A percentile compares a stretch with the other conserved stretches of the same genome.
Conservation (phyloP, 768 basidiomycete species). For the Leucocoprinus birnbaumii region DNA sequence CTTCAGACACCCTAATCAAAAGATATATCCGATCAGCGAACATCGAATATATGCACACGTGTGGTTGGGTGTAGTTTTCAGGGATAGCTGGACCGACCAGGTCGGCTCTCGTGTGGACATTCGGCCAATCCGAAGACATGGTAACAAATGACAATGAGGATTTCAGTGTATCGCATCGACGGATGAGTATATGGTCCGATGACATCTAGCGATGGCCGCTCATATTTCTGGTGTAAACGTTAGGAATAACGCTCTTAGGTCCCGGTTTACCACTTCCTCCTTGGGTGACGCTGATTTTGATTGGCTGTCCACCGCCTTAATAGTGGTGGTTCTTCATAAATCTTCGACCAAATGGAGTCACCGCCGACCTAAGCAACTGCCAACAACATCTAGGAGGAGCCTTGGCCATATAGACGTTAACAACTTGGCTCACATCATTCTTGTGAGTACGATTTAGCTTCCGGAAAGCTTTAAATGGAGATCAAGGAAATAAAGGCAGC, state of each 20-base stretch:
- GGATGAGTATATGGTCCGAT: not conserved
- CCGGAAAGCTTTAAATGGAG: too few relatives aligned
- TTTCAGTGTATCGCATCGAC: slow-evolving; percentile 9
- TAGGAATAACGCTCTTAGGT: slow-evolving; percentile 23
- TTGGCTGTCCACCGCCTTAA: slow-evolving; percentile 35
- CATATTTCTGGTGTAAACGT: slow-evolving; percentile 24
- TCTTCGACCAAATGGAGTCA: slow-evolving; percentile 42
- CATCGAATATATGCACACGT: too few relatives aligned
- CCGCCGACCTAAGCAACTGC: too few relatives aligned
- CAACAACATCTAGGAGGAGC: too few relatives aligned
- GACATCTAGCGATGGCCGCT: not conserved
- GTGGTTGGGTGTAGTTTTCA: too few relatives aligned
- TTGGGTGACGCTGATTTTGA: slow-evolving; percentile 35
- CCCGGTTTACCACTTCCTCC: slow-evolving; percentile 24
- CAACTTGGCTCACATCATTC: slow-evolving; percentile 15
- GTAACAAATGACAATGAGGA: slow-evolving; percentile 19
- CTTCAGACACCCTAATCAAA: too few relatives aligned
- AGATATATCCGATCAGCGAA: too few relatives aligned
- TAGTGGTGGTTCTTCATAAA: slow-evolving; percentile 34
- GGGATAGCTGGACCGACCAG: too few relatives aligned
- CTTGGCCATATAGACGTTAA: slow-evolving; percentile 44
- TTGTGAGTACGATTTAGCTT: too few relatives aligned
- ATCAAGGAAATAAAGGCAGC: too few relatives aligned
- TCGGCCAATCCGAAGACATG: slow-evolving; percentile 1
- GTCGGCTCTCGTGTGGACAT: too few relatives aligned